phyloP scores from a whole-genome alignment of 202 grass and related monocot genomes.

The Schoenoplectus triqueter region DNA sequence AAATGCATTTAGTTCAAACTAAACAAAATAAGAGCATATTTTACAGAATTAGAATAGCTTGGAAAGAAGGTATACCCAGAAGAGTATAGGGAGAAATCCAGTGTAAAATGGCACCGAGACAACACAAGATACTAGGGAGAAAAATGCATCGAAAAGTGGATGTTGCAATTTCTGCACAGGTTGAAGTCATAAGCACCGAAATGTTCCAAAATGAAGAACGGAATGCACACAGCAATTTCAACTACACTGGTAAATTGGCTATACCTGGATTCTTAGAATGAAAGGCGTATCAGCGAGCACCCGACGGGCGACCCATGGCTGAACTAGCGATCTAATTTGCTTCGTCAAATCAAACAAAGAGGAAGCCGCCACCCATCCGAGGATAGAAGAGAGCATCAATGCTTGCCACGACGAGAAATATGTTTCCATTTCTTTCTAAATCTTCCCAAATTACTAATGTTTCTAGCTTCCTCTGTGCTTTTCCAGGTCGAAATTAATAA shows the following conservation, averaged over 20 bases:
- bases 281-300: conserved; percentile 62
- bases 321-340: conserved; percentile 52
- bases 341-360: conserved; percentile 80
- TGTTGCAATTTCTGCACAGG: conserved; percentile 65
- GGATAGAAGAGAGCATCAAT: conserved; percentile 58
- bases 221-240: not conserved
- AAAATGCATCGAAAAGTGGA: conserved; percentile 71
- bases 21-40: not conserved
- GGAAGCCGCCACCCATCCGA: conserved; percentile 76
- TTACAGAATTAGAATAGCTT: not conserved
- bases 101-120: conserved; percentile 97
- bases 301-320: conserved; percentile 71
- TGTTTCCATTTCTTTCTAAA: conserved; percentile 30
- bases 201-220: conserved; percentile 5
- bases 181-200: conserved; percentile 32
- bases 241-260: conserved; percentile 16
- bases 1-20: not conserved
- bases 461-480: not conserved
- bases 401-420: conserved; percentile 81
- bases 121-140: conserved; percentile 80
- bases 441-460: not conserved
- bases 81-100: conserved; percentile 90
- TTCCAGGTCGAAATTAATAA: not conserved
- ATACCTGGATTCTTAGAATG: conserved; percentile 76
- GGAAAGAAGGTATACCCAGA: conserved; percentile 68